These are phyloP conservation scores for Dichotomocladium elegans DNA, from an alignment of 371 early-diverging fungal genomes.

Conservation along the genomic window DNA sequence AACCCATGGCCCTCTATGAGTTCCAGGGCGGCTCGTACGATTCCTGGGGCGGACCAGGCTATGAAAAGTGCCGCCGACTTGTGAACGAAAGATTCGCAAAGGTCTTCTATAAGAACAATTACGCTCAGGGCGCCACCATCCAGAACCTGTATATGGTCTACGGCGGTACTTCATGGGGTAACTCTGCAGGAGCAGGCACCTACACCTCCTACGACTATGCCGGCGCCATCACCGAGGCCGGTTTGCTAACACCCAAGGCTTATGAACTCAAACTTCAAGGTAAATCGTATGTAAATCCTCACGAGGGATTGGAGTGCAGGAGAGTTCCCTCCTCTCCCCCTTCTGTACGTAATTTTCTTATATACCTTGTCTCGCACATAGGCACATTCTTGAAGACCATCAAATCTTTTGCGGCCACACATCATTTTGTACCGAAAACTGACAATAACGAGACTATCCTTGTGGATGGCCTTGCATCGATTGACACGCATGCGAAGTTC, in stretches of 20 bases:
- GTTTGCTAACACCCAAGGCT: slow-evolving; percentile 14
- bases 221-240: slow-evolving; percentile 18
- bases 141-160: slow-evolving; percentile 11
- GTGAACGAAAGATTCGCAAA: slow-evolving; percentile 13
- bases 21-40: slow-evolving; percentile 15
- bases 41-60: slow-evolving; percentile 10
- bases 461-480: slow-evolving; percentile 6
- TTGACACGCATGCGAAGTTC: slow-evolving; percentile 9
- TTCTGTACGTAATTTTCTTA: neutral
- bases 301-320: no score
- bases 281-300: neutral
- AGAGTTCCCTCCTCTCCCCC: no score
- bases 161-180: slow-evolving; percentile 18
- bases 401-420: slow-evolving; percentile 13
- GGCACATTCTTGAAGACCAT: slow-evolving; percentile 15
- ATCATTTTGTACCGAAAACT: neutral
- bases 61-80: slow-evolving; percentile 1
- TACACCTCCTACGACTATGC: slow-evolving; percentile 23
- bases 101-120: slow-evolving; percentile 13
- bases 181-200: slow-evolving; percentile 9
- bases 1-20: slow-evolving; percentile 13
- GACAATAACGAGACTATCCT: slow-evolving; percentile 8
- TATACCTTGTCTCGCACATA: neutral
- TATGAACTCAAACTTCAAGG: slow-evolving; percentile 19
- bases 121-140: slow-evolving; percentile 7